These are phyloP conservation scores for Tinospora cordifolia DNA, from an alignment of 164 flowering plant species.

Conservation along the genomic window DNA sequence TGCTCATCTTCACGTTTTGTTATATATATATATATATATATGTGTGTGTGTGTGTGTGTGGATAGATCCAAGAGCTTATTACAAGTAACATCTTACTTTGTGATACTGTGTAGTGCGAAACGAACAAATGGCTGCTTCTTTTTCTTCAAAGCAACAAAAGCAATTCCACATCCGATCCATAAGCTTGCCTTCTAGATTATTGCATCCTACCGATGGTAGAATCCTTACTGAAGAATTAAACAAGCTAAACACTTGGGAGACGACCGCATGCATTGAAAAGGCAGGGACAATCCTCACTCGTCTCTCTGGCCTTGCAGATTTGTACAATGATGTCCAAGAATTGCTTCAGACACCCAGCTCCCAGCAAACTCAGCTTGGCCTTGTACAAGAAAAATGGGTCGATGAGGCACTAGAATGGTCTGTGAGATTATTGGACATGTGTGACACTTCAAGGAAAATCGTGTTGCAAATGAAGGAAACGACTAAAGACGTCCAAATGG, in stretches of 20 bases:
- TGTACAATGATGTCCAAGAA: conserved; percentile 20
- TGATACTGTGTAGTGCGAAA: too few species aligned
- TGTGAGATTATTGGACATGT: conserved; percentile 8
- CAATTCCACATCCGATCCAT: conserved; percentile 18
- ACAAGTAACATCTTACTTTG: too few species aligned
- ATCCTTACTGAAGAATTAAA: conserved; percentile 21
- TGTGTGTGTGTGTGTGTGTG: too few species aligned
- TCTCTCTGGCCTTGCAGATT: conserved; percentile 11
- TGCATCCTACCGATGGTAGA: conserved; percentile 12
- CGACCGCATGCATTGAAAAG: conserved; percentile 5
- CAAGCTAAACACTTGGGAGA: conserved; percentile 15
- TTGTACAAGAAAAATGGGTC: conserved; percentile 10
- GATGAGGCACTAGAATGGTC: conserved; percentile 14
- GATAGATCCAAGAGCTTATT: too few species aligned
- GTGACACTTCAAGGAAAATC: conserved; percentile 7
- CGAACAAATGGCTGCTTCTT: conserved; percentile 12
- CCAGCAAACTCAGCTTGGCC: conserved; percentile 9
- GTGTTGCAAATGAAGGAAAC: conserved; percentile 4
- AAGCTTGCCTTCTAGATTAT: conserved; percentile 23
- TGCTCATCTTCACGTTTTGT: neutral
- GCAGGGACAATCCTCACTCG: neutral
- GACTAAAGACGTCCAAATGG: conserved; percentile 7
- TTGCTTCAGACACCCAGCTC: conserved; percentile 19
- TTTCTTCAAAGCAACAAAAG: neutral
- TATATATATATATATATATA: too few species aligned